A percentile compares a stretch with the other conserved stretches of the same genome.
These are phyloP conservation scores for Tuber melanosporum DNA, from an alignment of 495 filamentous ascomycete genomes.

Conservation along the genomic window DNA sequence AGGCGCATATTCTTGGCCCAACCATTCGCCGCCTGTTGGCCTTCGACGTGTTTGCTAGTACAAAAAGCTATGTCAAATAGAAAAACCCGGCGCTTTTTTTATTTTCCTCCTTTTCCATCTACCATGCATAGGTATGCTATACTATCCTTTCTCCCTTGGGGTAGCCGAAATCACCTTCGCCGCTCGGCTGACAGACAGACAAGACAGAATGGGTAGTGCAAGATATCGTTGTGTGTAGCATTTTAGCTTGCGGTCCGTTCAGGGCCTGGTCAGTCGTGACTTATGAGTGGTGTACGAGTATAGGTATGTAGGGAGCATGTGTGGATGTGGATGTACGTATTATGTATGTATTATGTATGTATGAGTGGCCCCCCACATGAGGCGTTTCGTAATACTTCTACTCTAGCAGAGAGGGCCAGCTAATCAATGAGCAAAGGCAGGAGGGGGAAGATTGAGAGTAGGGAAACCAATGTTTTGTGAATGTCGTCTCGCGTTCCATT, in stretches of 20 bases:
- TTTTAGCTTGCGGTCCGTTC: slow-evolving; percentile 18
- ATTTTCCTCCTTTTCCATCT: slow-evolving; percentile 25
- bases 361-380: slow-evolving; percentile 4
- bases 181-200: neutral
- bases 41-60: slow-evolving; percentile 25
- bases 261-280: slow-evolving; percentile 23
- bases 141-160: slow-evolving; percentile 31
- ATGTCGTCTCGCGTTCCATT: neutral
- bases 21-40: slow-evolving; percentile 23
- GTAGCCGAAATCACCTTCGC: slow-evolving; percentile 28
- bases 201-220: neutral
- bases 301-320: slow-evolving; percentile 13
- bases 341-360: slow-evolving; percentile 25
- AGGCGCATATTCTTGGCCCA: slow-evolving; percentile 31
- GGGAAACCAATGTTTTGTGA: neutral
- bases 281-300: slow-evolving; percentile 14
- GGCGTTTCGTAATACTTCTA: neutral
- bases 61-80: slow-evolving; percentile 28
- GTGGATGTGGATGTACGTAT: slow-evolving; percentile 29
- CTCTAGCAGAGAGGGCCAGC: neutral
- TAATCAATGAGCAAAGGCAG: neutral
- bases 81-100: slow-evolving; percentile 28
- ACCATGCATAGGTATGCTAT: slow-evolving; percentile 29
- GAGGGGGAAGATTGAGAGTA: neutral
- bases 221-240: slow-evolving; percentile 22